These are phyloP conservation scores for Coemansia umbellata DNA, from an alignment of 192 early-diverging fungal genomes.

Conservation along the genomic window DNA sequence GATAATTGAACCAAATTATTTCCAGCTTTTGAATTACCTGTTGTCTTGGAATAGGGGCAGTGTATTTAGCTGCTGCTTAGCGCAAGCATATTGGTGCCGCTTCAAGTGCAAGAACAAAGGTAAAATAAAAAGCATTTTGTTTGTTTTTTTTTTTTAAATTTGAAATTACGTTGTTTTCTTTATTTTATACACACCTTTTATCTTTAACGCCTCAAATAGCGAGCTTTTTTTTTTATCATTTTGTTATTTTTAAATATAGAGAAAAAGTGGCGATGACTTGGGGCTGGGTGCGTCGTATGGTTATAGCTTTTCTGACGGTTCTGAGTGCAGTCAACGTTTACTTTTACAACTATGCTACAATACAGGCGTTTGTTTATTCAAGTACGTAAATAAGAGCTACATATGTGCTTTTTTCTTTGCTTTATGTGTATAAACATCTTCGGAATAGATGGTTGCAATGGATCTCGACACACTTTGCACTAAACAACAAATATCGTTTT, in stretches of 20 bases:
- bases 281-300: constrained; percentile 4
- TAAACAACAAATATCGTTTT: neutral
- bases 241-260: neutral
- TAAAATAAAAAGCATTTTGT: neutral
- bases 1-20: neutral
- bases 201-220: no score
- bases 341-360: constrained; percentile 38
- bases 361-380: constrained; percentile 13
- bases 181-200: no score
- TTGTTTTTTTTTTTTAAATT: neutral
- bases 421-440: no score
- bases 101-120: no score
- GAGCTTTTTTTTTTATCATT: no score
- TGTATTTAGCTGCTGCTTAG: no score
- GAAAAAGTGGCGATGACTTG: constrained; percentile 1
- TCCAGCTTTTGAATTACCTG: neutral
- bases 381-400: constrained; percentile 16
- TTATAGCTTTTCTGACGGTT: constrained; percentile 12
- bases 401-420: neutral
- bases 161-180: neutral
- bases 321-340: constrained; percentile 23
- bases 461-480: neutral
- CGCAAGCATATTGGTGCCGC: no score
- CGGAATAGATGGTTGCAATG: no score
- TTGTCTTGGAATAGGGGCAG: no score